Evolutionary conservation across 768 basidiomycete genomes (phyloP).

Genomic region (Myochromella boudieri): DNA sequence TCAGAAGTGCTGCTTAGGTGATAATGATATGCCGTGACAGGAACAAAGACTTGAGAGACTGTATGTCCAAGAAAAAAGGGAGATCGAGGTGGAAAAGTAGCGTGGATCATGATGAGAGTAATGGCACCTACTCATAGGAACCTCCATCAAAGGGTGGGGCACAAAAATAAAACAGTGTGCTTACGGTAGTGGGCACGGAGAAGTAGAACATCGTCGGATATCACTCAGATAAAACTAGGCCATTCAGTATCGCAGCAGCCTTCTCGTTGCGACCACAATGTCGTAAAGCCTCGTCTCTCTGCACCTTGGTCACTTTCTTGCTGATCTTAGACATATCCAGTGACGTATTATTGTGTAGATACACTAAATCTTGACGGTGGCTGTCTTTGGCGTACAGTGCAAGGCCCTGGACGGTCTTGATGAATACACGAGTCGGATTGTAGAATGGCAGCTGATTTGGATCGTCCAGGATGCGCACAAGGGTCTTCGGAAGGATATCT

Average conservation of each 20-base stretch:
- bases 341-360: conserved; percentile 4
- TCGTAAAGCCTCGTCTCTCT: conserved; percentile 4
- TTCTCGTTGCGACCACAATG: conserved; percentile 6
- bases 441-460: conserved; percentile 10
- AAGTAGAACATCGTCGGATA: too few relatives aligned
- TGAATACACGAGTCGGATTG: conserved; percentile 8
- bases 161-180: too few relatives aligned
- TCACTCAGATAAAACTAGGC: too few relatives aligned
- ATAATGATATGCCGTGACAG: too few relatives aligned
- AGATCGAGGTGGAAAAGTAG: too few relatives aligned
- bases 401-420: conserved; percentile 8
- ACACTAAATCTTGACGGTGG: conserved; percentile 11
- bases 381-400: conserved; percentile 2
- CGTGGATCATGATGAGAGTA: too few relatives aligned
- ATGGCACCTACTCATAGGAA: too few relatives aligned
- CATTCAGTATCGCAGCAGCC: background rate
- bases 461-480: conserved; percentile 1
- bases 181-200: too few relatives aligned
- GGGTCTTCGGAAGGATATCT: conserved; percentile 6
- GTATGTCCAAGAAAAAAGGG: too few relatives aligned
- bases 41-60: too few relatives aligned
- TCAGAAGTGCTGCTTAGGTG: too few relatives aligned
- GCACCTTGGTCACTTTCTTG: conserved; percentile 5
- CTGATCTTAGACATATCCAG: conserved; percentile 10
- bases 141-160: too few relatives aligned